Evolutionary conservation across 164 flowering plant genomes (phyloP).

Genomic region (Taxillus chinensis): DNA sequence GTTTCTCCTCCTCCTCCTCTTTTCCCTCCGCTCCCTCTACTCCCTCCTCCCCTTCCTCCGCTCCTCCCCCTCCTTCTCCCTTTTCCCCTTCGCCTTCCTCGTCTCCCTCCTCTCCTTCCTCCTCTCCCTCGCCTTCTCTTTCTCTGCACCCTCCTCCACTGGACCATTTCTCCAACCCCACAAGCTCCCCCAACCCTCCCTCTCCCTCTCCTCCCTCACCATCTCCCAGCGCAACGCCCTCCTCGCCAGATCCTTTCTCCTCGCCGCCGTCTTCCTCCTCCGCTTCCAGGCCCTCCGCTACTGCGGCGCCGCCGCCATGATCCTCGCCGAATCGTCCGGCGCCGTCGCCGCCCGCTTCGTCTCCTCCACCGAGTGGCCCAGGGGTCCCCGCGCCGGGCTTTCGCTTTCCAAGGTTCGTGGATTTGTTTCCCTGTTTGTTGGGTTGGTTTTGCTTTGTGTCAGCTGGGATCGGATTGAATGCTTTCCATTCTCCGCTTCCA

Average conservation of each 20-base stretch:
- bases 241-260: constrained; percentile 40
- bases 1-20: constrained; percentile 30
- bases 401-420: constrained; percentile 40
- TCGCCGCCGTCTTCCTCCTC: constrained; percentile 63
- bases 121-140: constrained; percentile 6
- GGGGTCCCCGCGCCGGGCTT: constrained; percentile 6
- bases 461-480: constrained; percentile 83
- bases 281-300: constrained; percentile 79
- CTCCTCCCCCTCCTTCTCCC: constrained; percentile 17
- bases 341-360: constrained; percentile 50
- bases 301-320: constrained; percentile 76
- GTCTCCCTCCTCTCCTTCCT: constrained; percentile 18
- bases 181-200: constrained; percentile 16
- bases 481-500: constrained; percentile 45
- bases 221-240: constrained; percentile 37
- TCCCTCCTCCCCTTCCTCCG: constrained; percentile 19
- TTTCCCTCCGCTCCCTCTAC: constrained; percentile 37
- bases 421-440: constrained; percentile 34
- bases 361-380: constrained; percentile 12
- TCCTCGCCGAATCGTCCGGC: constrained; percentile 78
- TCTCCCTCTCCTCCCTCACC: constrained; percentile 29
- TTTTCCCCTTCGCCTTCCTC: constrained; percentile 20
- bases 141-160: constrained; percentile 7
- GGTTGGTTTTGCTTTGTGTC: constrained; percentile 53
- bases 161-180: constrained; percentile 11